phyloP scores from a whole-genome alignment of 2,329 filamentous ascomycete genomes.

The Parascedosporium putredinis region DNA sequence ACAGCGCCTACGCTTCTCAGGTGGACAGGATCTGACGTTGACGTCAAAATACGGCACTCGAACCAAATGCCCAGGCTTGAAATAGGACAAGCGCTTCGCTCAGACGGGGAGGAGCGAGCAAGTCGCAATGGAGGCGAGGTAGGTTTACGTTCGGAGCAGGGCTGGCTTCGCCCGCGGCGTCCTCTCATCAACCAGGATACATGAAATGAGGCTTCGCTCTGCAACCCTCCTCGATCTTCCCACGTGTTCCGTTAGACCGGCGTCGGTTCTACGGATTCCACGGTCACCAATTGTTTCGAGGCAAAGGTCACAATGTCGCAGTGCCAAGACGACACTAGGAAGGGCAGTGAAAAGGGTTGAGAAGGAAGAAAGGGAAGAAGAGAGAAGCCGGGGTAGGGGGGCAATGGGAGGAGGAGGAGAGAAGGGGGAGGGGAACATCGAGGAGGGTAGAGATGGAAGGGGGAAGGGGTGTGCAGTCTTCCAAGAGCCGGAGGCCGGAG shows the following conservation, averaged over 20 bases:
- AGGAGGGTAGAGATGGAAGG: background rate
- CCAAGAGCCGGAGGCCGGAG: too few species aligned
- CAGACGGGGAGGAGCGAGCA: too few species aligned
- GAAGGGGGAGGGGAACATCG: background rate
- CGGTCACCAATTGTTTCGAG: background rate
- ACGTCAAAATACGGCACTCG: too few species aligned
- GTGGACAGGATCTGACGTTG: too few species aligned
- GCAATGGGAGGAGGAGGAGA: background rate
- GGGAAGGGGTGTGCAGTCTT: background rate
- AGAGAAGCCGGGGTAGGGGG: too few species aligned
- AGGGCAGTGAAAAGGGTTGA: background rate
- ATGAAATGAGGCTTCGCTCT: background rate
- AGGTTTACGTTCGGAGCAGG: too few species aligned
- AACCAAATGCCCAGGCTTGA: too few species aligned
- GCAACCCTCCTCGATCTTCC: background rate
- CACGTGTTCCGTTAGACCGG: constrained; percentile 1
- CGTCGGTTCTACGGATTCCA: constrained; percentile 1
- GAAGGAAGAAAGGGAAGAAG: background rate
- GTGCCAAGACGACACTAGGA: background rate
- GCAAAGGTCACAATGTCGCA: background rate
- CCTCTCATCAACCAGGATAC: background rate
- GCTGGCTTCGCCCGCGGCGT: too few species aligned
- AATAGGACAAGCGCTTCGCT: too few species aligned
- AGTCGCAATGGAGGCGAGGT: too few species aligned
- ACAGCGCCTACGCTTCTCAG: too few species aligned